phyloP scores from a whole-genome alignment of 1,284 basidiomycete species.

The Agaricales sp. region DNA sequence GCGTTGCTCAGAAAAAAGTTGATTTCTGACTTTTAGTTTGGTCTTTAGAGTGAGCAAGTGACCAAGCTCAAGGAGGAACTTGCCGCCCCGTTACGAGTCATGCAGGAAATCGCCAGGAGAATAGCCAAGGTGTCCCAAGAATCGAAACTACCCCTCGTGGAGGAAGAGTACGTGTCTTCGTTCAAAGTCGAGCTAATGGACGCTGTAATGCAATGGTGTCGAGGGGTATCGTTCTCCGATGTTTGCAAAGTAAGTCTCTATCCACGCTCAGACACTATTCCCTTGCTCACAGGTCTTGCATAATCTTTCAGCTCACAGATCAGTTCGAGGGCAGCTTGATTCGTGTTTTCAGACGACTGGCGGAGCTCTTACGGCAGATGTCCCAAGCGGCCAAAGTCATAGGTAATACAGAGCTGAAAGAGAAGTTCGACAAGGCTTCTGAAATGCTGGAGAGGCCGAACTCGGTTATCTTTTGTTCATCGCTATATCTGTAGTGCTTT shows the following conservation, averaged over 20 bases:
- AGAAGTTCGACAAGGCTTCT: conserved; percentile 82
- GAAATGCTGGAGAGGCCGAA: conserved; percentile 88
- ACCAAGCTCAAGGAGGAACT: conserved; percentile 89
- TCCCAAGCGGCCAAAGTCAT: conserved; percentile 91
- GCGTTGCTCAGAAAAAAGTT: neutral
- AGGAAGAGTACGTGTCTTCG: conserved; percentile 90
- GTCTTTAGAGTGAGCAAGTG: conserved; percentile 71
- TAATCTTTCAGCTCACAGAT: conserved; percentile 66
- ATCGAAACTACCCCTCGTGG: conserved; percentile 79
- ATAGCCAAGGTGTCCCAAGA: conserved; percentile 97
- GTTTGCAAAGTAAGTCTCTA: conserved; percentile 75
- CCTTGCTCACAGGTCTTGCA: conserved; percentile 1
- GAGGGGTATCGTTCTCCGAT: conserved; percentile 92
- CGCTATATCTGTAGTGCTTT: conserved; percentile 49
- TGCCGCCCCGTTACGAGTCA: conserved; percentile 81
- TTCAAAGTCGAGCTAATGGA: conserved; percentile 99
- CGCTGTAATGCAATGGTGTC: conserved; percentile 94
- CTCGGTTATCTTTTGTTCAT: conserved; percentile 91
- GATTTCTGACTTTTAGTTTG: conserved; percentile 3
- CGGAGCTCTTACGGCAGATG: conserved; percentile 95
- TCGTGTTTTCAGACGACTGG: conserved; percentile 87
- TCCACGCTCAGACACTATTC: neutral
- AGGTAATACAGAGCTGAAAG: conserved; percentile 86
- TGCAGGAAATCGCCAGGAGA: conserved; percentile 91
- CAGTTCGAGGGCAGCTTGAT: conserved; percentile 95